Evolutionary conservation across 257 asterid species (phyloP), one percentile per base, ranked within the genome.

Genomic region (Perilla frutescens): DNA sequence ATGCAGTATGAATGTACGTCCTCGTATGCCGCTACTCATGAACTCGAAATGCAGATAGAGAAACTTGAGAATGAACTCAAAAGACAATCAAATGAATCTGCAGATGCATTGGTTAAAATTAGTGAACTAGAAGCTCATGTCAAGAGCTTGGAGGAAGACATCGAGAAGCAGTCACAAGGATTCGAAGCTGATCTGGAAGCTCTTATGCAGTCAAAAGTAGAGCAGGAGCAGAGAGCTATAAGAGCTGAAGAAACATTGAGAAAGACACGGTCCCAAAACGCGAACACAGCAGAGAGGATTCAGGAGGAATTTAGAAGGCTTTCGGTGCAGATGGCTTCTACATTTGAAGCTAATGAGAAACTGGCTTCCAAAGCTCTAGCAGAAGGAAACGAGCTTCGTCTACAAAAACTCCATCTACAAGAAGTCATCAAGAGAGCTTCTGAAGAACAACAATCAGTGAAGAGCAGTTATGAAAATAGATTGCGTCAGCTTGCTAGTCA

Each of bases 211-310:
- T 82, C 87, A 66, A 95, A 88, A 80, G 83, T 92, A 13, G 95
- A 95, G 88, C 97, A 92, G 82, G 99, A 95, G 76, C 87, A 89
- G 80, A 83, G 99, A 88, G 97, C 99, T 2, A 85, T 90, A 72
- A 80, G 69, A 76, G 97, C 98, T 37, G 99, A 95, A 84, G 98
- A 92, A 80, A 77, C 85, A 31, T 81, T 95, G 80, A 87, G 96
- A 79, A 92, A 89, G 83, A 88, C 87, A 11, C 70, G 92, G 73
- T 81, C 82, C 89, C 90, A 85, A 81, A 95, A 90, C 63, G 96
- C 86, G 44, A 90, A 82, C 61, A 85, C 92, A 0, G 98, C 97
- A 11, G 97, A 90, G 75, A 82, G 87, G 81, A 90, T 92, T 61
- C 96, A 95, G 81, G 96, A 85, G 79, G 97, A 92, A 74, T 85